These are phyloP conservation scores for Lentinula guzmanii DNA, from an alignment of 768 basidiomycete species.

Conservation along the genomic window DNA sequence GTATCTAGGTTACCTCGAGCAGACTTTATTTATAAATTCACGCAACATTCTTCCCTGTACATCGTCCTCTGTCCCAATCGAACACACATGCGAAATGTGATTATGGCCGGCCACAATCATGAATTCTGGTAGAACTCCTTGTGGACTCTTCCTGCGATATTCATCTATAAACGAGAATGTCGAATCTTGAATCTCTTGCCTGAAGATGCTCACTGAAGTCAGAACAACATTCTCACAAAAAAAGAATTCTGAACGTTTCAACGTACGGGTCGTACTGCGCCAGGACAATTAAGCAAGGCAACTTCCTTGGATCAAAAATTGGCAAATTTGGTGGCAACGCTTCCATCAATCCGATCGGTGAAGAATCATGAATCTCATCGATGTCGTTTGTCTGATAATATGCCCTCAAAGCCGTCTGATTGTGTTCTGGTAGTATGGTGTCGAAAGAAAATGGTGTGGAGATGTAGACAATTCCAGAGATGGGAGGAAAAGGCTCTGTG, in stretches of 20 bases:
- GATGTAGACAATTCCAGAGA: background rate
- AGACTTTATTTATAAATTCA: background rate
- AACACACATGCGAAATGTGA: background rate
- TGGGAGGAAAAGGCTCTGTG: background rate
- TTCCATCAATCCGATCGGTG: background rate
- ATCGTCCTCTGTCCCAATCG: slow-evolving; percentile 1
- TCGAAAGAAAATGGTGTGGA: background rate
- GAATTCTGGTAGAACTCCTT: background rate
- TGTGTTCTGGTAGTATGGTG: background rate
- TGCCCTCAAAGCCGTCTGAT: background rate
- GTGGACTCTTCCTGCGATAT: background rate
- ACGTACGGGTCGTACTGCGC: slow-evolving; percentile 4
- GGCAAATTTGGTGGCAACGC: background rate
- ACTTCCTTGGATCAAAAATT: background rate
- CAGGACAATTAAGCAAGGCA: background rate
- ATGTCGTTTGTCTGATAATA: background rate
- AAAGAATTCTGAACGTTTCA: background rate
- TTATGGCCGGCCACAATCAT: background rate
- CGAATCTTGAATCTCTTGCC: background rate
- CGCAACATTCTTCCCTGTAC: background rate
- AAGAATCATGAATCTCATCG: background rate
- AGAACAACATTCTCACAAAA: background rate
- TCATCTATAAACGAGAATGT: background rate
- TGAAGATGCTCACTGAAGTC: background rate
- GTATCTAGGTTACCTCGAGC: background rate